A percentile compares a stretch with the other conserved stretches of the same genome.
Evolutionary conservation across 768 basidiomycete species (phyloP).

Genomic region (Suillus paluster): DNA sequence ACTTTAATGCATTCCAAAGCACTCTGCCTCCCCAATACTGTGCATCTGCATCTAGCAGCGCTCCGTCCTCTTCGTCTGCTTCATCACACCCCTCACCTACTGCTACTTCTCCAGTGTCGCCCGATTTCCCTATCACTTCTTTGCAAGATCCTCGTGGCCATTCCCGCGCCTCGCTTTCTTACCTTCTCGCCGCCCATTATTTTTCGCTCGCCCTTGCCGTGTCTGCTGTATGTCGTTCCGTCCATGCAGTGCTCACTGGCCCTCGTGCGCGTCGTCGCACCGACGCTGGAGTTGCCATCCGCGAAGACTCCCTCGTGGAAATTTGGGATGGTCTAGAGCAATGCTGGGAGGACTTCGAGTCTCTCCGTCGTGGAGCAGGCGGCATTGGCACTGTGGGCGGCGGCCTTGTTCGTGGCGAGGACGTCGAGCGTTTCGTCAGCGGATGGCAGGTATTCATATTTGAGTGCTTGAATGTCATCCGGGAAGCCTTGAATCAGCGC

Average conservation of each 20-base stretch:
- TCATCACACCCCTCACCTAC: conserved; percentile 40
- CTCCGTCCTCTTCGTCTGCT: conserved; percentile 35
- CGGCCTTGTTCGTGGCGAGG: conserved; percentile 47
- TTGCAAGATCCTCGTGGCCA: conserved; percentile 25
- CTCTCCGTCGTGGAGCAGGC: conserved; percentile 50
- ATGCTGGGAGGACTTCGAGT: conserved; percentile 86
- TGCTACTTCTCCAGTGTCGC: conserved; percentile 24
- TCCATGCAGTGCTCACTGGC: conserved; percentile 82
- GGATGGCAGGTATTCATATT: conserved; percentile 95
- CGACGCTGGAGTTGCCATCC: conserved; percentile 55
- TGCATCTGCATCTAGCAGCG: conserved; percentile 27
- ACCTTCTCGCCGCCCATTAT: conserved; percentile 59
- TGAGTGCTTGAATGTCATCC: conserved; percentile 88
- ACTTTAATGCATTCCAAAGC: conserved; percentile 72
- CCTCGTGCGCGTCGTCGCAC: conserved; percentile 66
- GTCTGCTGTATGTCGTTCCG: conserved; percentile 73
- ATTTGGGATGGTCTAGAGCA: conserved; percentile 86
- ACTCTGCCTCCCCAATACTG: conserved; percentile 52
- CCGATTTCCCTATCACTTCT: conserved; percentile 29
- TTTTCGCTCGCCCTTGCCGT: conserved; percentile 77
- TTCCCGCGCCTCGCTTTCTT: conserved; percentile 45
- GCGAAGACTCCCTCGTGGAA: conserved; percentile 66
- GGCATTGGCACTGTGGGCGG: conserved; percentile 45
- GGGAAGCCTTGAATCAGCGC: conserved; percentile 77
- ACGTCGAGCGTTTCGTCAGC: conserved; percentile 71